A percentile compares a stretch with the other conserved stretches of the same genome.
These are phyloP conservation scores for Diaporthe vaccinii DNA, from an alignment of 2,329 filamentous ascomycete species.

Conservation along the genomic window DNA sequence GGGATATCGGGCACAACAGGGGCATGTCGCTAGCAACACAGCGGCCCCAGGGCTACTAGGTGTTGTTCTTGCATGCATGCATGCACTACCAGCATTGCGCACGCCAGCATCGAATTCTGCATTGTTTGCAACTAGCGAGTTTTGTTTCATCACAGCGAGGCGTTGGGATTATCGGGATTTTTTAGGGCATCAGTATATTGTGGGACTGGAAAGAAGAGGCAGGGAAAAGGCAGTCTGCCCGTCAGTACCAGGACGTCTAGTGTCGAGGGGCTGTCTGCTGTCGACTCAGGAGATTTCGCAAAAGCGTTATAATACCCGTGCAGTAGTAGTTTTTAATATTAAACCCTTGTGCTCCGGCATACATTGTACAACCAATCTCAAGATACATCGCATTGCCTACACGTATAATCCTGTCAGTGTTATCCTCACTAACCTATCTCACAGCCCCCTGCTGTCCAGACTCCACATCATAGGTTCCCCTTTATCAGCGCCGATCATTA, in stretches of 20 bases:
- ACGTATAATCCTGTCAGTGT: too few species aligned
- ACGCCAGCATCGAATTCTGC: constrained; percentile 13
- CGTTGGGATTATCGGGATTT: constrained; percentile 37
- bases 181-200: background rate
- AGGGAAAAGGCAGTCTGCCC: background rate
- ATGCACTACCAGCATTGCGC: constrained; percentile 7
- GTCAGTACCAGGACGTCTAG: background rate
- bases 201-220: background rate
- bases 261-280: background rate
- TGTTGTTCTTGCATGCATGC: background rate
- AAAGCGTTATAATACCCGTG: constrained; percentile 10
- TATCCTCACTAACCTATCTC: too few species aligned
- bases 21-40: background rate
- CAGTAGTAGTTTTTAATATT: constrained; percentile 29
- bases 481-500: too few species aligned
- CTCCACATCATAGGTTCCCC: too few species aligned
- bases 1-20: background rate
- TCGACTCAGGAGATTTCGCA: background rate
- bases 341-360: constrained; percentile 18
- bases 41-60: background rate
- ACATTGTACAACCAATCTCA: background rate
- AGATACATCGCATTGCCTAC: too few species aligned
- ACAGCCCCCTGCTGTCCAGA: too few species aligned
- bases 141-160: constrained; percentile 39
- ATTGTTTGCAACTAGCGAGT: constrained; percentile 29